These are phyloP conservation scores for Citrus glauca DNA, from an alignment of 345 rosid genomes.

Conservation along the genomic window DNA sequence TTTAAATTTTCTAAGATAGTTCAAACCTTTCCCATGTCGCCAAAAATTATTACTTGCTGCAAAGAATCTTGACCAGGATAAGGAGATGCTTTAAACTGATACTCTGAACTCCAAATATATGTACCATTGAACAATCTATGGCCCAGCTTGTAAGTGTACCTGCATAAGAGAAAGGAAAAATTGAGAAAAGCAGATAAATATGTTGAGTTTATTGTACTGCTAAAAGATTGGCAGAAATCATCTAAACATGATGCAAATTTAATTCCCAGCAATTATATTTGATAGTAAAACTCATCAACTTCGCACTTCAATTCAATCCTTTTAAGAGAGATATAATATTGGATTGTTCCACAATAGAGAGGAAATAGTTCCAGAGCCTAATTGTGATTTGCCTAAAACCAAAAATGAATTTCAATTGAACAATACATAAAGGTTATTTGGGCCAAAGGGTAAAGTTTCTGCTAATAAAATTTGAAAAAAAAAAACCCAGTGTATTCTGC, in stretches of 20 bases:
- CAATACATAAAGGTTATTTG: background rate
- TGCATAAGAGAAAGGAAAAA: constrained; percentile 18
- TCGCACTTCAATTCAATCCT: background rate
- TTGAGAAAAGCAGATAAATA: background rate
- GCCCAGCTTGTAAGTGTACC: constrained; percentile 63
- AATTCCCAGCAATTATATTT: background rate
- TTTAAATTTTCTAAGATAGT: constrained; percentile 5
- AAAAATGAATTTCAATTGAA: background rate
- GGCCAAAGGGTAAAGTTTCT: background rate
- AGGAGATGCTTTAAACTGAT: constrained; percentile 63
- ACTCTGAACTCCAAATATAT: constrained; percentile 56
- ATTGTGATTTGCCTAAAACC: background rate
- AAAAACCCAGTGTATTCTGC: background rate
- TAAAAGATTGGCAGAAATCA: background rate
- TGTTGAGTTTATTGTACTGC: background rate
- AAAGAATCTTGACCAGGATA: constrained; percentile 66
- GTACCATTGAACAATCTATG: constrained; percentile 46
- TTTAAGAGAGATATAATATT: background rate
- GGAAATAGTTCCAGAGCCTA: background rate
- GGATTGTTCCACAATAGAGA: background rate
- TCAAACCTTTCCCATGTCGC: constrained; percentile 87
- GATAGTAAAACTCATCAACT: background rate
- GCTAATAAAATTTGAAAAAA: background rate
- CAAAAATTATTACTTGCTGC: constrained; percentile 64
- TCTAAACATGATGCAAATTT: background rate